A percentile compares a stretch with the other conserved stretches of the same genome.
Evolutionary conservation across 805 yeast species (phyloP).

Genomic region (Yamadazyma nakazawae): DNA sequence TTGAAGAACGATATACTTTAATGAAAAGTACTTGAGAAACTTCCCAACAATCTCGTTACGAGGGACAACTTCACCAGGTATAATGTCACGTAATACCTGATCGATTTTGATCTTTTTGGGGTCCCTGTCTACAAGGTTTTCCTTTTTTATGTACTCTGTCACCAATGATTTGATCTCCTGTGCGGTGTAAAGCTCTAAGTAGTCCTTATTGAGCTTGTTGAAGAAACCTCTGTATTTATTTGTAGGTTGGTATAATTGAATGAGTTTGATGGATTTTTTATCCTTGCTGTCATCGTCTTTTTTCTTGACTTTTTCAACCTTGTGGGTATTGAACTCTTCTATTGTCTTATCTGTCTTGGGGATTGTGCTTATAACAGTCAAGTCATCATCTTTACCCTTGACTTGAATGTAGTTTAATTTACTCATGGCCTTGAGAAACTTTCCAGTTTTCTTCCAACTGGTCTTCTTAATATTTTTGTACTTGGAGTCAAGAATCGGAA

Average conservation of each 20-base stretch:
- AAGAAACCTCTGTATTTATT: slow-evolving; percentile 46
- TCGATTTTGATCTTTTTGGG: slow-evolving; percentile 57
- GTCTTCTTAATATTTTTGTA: slow-evolving; percentile 69
- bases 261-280: slow-evolving; percentile 25
- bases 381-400: slow-evolving; percentile 85
- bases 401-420: slow-evolving; percentile 63
- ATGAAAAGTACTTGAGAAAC: slow-evolving; percentile 47
- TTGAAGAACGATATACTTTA: slow-evolving; percentile 46
- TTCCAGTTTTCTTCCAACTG: slow-evolving; percentile 85
- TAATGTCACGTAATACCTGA: slow-evolving; percentile 45
- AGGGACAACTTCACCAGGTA: slow-evolving; percentile 25
- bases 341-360: slow-evolving; percentile 46
- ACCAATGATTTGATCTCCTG: slow-evolving; percentile 53
- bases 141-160: slow-evolving; percentile 51
- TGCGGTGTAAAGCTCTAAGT: slow-evolving; percentile 45
- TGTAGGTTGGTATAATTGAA: slow-evolving; percentile 57
- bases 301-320: slow-evolving; percentile 19
- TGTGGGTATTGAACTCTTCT: slow-evolving; percentile 64
- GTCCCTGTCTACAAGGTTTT: slow-evolving; percentile 51
- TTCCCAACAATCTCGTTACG: slow-evolving; percentile 46
- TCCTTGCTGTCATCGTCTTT: slow-evolving; percentile 15
- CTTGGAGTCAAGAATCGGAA: slow-evolving; percentile 62
- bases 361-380: slow-evolving; percentile 52
- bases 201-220: slow-evolving; percentile 37
- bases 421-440: slow-evolving; percentile 83